Conservation (phyloP, 257 asterid species). For the Leptodermis oblonga region DNA sequence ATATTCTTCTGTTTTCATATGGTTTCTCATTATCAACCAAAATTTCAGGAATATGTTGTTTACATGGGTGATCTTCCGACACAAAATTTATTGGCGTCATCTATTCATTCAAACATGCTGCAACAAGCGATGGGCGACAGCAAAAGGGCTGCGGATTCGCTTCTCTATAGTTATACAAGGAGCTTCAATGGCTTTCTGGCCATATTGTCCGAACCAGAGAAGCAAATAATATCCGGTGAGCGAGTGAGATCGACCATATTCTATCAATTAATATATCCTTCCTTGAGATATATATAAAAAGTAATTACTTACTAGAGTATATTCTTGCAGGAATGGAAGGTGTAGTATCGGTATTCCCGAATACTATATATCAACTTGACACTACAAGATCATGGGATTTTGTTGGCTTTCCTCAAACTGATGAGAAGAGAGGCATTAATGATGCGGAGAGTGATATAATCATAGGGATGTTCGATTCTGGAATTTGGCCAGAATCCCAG, state of each 20-base stretch:
- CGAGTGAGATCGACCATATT: too few species aligned
- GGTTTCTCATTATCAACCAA: too few species aligned
- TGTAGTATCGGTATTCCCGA: conserved; percentile 46
- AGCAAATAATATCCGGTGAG: conserved; percentile 38
- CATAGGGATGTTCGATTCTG: conserved; percentile 44
- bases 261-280: not conserved
- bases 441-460: conserved; percentile 43
- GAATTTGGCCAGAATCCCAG: conserved; percentile 52
- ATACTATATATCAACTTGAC: conserved; percentile 38
- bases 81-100: conserved; percentile 30
- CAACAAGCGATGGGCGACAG: conserved; percentile 43
- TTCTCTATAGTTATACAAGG: conserved; percentile 26
- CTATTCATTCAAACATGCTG: conserved; percentile 45
- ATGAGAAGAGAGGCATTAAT: conserved; percentile 17
- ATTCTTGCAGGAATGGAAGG: conserved; percentile 49
- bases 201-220: conserved; percentile 44
- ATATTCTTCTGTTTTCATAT: too few species aligned
- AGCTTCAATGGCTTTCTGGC: conserved; percentile 71
- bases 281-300: too few species aligned
- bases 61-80: conserved; percentile 61
- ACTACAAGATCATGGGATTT: conserved; percentile 67
- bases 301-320: too few species aligned
- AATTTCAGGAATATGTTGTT: conserved; percentile 56
- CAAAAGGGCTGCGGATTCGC: conserved; percentile 23
- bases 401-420: conserved; percentile 40